Base-by-base conservation (phyloP, 1,139 yeast species). In the Yamadazyma mexicana region DNA sequence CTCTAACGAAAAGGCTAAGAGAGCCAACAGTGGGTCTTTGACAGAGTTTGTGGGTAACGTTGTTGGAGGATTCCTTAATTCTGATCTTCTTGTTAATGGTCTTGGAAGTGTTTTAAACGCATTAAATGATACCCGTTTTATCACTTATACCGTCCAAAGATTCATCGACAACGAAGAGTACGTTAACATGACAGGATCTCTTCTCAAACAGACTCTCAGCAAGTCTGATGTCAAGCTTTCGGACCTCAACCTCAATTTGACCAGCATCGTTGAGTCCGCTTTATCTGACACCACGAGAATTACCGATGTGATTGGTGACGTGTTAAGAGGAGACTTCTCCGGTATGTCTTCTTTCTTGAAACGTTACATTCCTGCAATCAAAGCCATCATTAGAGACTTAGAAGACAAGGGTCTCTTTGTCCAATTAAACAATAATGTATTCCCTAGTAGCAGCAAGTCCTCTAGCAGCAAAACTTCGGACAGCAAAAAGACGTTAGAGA, bases 121-220 rank as follows among this genome's bases (percentile, higher is more conserved):
- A 4, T 62, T 72, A 42, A 72, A 72, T 52, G 68, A 69, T 43
- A 69, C 77, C 7, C 73, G 71, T 8, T 55, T 72, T 38, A 63
- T 62, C n/a, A 68, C 66, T 17, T 66, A 69, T 49, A 56, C 63
- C 5, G 52, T 67, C 22, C 69, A 72, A 50, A 47, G 64, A 35
- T 59, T 69, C 46, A 46, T 72, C 34, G 61, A 69, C 9, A 57
- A 63, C 42, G 66, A 63, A 35, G 52, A 59, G 4, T 72, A 71
- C 50, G 55, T 64, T 23, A 66, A 69, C 47, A 54, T 69, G 64
- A 67, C 74, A 2, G 69, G 56, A 3, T 49, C 47, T 8, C 54
- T 69, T 17, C 46, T 58, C 18, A 38, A 47, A 15, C 69, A 66
- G 40, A 46, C 68, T 29, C 32, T 53, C 14, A 40, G 46, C 5